Conservation (phyloP, 768 basidiomycete genomes). For the Leucocoprinus leucothites region DNA sequence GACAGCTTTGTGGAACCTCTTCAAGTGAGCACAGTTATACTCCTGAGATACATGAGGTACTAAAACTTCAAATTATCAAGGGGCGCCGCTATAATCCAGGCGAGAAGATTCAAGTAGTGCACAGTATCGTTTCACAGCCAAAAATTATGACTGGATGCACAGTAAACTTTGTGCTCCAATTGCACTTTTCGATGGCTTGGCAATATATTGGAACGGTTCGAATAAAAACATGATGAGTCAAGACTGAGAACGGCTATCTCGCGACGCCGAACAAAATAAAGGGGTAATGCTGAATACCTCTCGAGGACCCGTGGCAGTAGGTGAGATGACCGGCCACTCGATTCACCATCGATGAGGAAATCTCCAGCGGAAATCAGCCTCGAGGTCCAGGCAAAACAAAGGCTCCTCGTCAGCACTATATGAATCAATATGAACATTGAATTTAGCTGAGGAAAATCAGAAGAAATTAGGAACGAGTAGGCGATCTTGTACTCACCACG, state of each 20-base stretch:
- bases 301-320: too few species aligned
- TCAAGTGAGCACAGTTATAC: slow-evolving; percentile 33
- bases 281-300: too few species aligned
- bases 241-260: too few species aligned
- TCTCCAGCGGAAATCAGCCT: slow-evolving; percentile 66
- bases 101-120: slow-evolving; percentile 25
- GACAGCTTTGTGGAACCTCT: slow-evolving; percentile 47
- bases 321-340: too few species aligned
- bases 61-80: slow-evolving; percentile 20
- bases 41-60: not conserved
- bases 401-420: slow-evolving; percentile 71
- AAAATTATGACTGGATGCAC: too few species aligned
- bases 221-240: too few species aligned
- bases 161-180: too few species aligned
- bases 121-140: too few species aligned
- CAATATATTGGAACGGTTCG: too few species aligned
- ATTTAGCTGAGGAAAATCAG: slow-evolving; percentile 63
- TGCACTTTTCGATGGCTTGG: too few species aligned
- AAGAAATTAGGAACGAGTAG: not conserved
- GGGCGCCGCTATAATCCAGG: slow-evolving; percentile 31
- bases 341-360: slow-evolving; percentile 24
- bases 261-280: too few species aligned
- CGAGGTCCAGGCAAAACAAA: slow-evolving; percentile 77
- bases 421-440: slow-evolving; percentile 64
- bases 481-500: slow-evolving; percentile 43